Evolutionary conservation across 176 grass and related monocot species (phyloP).

Genomic region (barley (Hordeum vulgare)): MorexV3_pseudomolecules_assembly NC_058519.1:604955901-604956400

Average conservation of each 20-base stretch:
- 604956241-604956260: background rate
- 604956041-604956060: background rate
- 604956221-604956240: background rate
- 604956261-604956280: background rate
- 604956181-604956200: background rate
- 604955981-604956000: constrained; percentile 3
- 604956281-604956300: background rate
- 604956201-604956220: background rate
- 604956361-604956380: background rate
- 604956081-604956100: background rate
- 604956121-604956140: background rate
- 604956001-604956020: constrained; percentile 28
- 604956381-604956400: background rate
- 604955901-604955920: background rate
- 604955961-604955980: background rate
- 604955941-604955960: background rate
- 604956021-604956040: background rate
- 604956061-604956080: background rate
- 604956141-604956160: background rate
- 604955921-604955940: constrained; percentile 7
- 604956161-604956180: background rate
- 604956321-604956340: background rate
- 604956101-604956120: background rate
- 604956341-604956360: too few species aligned
- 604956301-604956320: background rate